A percentile compares a stretch with the other conserved stretches of the same genome.
These are phyloP conservation scores for Yamagishiella unicocca DNA, from an alignment of 139 green algal species.

Conservation along the genomic window DNA sequence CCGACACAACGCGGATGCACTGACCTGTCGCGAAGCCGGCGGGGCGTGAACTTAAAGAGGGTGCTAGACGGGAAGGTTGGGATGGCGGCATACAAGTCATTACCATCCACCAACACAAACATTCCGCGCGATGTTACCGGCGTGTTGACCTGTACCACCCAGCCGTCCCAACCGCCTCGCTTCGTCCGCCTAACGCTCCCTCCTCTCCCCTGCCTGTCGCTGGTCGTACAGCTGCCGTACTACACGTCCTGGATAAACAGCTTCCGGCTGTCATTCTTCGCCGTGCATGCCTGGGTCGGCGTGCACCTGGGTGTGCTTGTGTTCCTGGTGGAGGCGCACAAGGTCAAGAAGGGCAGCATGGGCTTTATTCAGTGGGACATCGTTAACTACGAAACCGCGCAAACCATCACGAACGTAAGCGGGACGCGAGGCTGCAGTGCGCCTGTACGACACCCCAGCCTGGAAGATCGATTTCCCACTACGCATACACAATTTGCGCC, in stretches of 20 bases:
- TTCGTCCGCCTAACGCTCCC: too few species aligned
- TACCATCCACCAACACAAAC: too few species aligned
- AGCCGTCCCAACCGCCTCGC: too few species aligned
- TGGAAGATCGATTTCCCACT: neutral
- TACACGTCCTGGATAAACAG: constrained; percentile 64
- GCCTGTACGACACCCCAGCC: neutral
- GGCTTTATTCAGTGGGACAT: constrained; percentile 31
- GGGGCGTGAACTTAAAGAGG: too few species aligned
- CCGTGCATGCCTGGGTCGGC: constrained; percentile 58
- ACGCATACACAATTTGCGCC: neutral
- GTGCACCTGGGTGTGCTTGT: constrained; percentile 46
- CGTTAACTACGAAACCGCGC: neutral
- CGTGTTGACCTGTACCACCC: too few species aligned
- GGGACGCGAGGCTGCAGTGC: neutral
- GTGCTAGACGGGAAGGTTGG: too few species aligned
- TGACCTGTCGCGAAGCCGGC: too few species aligned
- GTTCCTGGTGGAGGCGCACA: constrained; percentile 36
- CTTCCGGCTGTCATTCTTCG: constrained; percentile 55
- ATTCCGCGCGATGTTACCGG: too few species aligned
- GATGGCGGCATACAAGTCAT: too few species aligned
- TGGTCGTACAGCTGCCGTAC: constrained; percentile 56
- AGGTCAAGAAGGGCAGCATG: constrained; percentile 24
- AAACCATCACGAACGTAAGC: constrained; percentile 44
- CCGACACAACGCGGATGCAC: too few species aligned
- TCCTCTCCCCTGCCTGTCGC: neutral